Base-by-base conservation (phyloP, 1,139 yeast genomes). In the Magnusiomyces paraingens region DNA sequence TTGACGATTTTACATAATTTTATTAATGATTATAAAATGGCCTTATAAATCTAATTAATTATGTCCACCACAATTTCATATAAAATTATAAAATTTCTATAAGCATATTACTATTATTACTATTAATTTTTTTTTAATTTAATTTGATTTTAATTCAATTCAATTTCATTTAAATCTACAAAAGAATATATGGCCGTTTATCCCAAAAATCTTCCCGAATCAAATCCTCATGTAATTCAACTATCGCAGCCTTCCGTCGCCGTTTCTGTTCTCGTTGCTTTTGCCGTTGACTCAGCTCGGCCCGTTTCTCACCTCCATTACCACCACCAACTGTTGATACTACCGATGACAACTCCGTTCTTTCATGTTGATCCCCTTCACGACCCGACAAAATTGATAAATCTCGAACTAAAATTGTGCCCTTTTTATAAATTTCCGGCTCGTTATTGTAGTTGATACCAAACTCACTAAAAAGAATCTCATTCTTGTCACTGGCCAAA, bases 371-470 rank as follows among this genome's bases (percentile, higher is more conserved):
- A n/a, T n/a, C n/a, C n/a, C n/a, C n/a, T n/a, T n/a, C n/a, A n/a
- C n/a, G n/a, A n/a, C n/a, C n/a, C 35, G 46, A 46, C 38, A 39
- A 43, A n/a, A 35, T 36, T 54, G 26, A 66, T 63, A 55, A 63
- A 73, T 85, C 86, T 59, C 90, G 73, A 5, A 83, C 78, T 17
- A 86, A 71, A 15, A 86, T 71, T 0, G 96, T 85, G 0, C 99
- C 99, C 72, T 91, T 93, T 62, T 84, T 86, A 70, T 73, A 93
- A 58, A 90, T 83, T 55, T 86, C 97, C 0, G 85, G 86, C 69
- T 93, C 98, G 59, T 88, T 81, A 66, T 93, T 93, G 70, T 93
- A 93, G 66, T 93, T 93, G 47, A 93, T 81, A 0, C 86, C 88
- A 69, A 91, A 88, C 58, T 83, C 80, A 32, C 75, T 70, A 65